phyloP scores from a whole-genome alignment of 768 basidiomycete genomes.

The Hirschioporus abietinus region DNA sequence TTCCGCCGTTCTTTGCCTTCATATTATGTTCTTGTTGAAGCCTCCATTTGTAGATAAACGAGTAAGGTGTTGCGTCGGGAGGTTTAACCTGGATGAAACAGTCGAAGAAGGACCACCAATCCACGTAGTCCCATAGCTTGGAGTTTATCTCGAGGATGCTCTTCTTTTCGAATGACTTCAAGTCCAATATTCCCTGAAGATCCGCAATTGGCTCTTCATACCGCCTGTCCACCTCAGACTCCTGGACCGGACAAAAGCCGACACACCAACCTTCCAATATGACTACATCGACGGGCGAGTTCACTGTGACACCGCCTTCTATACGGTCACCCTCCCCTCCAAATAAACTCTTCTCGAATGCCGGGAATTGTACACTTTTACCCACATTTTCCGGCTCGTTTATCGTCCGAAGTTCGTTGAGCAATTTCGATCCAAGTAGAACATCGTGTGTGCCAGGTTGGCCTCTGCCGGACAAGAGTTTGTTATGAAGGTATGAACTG shows the following conservation, averaged over 20 bases:
- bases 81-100: constrained; percentile 69
- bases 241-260: constrained; percentile 68
- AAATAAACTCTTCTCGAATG: constrained; percentile 83
- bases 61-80: constrained; percentile 29
- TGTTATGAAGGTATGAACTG: constrained; percentile 47
- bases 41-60: constrained; percentile 81
- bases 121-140: constrained; percentile 50
- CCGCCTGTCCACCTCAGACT: constrained; percentile 42
- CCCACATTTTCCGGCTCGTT: constrained; percentile 18
- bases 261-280: constrained; percentile 96
- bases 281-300: constrained; percentile 66
- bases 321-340: constrained; percentile 82
- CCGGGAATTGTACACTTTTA: constrained; percentile 50
- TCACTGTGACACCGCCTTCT: constrained; percentile 38
- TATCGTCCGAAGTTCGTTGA: constrained; percentile 44
- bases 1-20: constrained; percentile 79
- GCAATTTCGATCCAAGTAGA: constrained; percentile 48
- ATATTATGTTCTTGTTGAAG: constrained; percentile 86
- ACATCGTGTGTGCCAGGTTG: constrained; percentile 92
- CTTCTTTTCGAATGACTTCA: constrained; percentile 33
- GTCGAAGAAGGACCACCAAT: constrained; percentile 69
- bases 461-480: constrained; percentile 76
- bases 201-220: constrained; percentile 39
- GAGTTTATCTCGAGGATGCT: constrained; percentile 64
- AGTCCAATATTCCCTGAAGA: constrained; percentile 28